Evolutionary conservation across 768 basidiomycete genomes (phyloP).

Genomic region (Russula emetica): DNA sequence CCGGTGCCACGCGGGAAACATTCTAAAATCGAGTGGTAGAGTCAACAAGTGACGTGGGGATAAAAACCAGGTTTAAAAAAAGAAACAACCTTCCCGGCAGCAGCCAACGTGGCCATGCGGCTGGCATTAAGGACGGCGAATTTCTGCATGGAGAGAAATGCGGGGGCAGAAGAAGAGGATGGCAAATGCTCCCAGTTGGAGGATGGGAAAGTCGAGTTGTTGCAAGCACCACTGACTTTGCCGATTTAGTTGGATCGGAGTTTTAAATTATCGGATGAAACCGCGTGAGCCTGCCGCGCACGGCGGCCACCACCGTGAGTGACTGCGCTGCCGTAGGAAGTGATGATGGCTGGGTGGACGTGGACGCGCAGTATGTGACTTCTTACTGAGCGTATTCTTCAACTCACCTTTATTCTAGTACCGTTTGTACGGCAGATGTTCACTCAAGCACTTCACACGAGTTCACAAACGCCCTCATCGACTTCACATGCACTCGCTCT

Average conservation of each 20-base stretch:
- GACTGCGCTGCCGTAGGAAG: no score
- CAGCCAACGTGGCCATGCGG: constrained; percentile 71
- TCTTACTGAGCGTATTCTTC: neutral
- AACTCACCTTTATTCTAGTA: neutral
- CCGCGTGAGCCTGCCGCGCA: neutral
- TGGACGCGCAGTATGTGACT: constrained; percentile 21
- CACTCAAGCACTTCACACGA: constrained; percentile 36
- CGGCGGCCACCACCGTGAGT: no score
- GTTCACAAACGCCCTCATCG: constrained; percentile 26
- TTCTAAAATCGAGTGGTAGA: constrained; percentile 34
- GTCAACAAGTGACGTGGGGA: constrained; percentile 26
- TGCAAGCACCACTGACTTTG: constrained; percentile 30
- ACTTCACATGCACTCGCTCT: constrained; percentile 66
- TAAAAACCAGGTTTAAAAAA: constrained; percentile 25
- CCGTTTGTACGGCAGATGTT: constrained; percentile 27
- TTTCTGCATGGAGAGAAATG: constrained; percentile 61
- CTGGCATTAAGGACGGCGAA: constrained; percentile 81
- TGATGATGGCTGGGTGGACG: constrained; percentile 16
- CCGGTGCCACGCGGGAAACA: constrained; percentile 43
- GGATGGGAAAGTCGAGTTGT: constrained; percentile 38
- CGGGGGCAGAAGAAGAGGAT: constrained; percentile 39
- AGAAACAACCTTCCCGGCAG: constrained; percentile 54
- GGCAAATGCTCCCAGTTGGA: constrained; percentile 38
- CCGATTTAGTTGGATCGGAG: constrained; percentile 27
- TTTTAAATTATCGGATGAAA: constrained; percentile 14